These are phyloP conservation scores for Alternaria panax DNA, from an alignment of 2,329 filamentous ascomycete genomes.

Conservation along the genomic window DNA sequence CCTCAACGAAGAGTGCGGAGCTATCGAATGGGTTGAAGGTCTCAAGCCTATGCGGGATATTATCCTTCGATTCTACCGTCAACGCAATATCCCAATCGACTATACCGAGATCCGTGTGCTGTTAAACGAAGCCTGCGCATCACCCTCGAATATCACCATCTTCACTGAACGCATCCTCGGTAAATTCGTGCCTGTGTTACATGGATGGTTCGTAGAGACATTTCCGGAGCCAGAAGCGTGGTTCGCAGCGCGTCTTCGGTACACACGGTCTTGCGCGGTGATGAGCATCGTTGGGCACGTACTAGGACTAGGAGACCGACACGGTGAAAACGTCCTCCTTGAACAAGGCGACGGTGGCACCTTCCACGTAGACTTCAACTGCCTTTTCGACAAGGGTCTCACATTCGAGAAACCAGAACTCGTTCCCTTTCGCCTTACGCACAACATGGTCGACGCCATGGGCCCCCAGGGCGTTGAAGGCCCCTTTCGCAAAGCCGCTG, in stretches of 20 bases:
- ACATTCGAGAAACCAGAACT: slow-evolving; percentile 94
- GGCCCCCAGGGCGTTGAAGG: slow-evolving; percentile 91
- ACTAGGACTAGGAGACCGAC: slow-evolving; percentile 88
- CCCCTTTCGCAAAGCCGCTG: slow-evolving; percentile 88
- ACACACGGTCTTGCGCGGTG: slow-evolving; percentile 92
- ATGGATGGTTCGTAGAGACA: slow-evolving; percentile 94
- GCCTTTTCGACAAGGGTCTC: slow-evolving; percentile 95
- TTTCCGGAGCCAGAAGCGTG: slow-evolving; percentile 92
- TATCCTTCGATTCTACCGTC: slow-evolving; percentile 77
- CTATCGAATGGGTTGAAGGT: slow-evolving; percentile 98
- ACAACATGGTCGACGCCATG: slow-evolving; percentile 99
- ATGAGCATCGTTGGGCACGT: slow-evolving; percentile 99
- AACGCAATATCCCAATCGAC: slow-evolving; percentile 72
- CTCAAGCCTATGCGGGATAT: slow-evolving; percentile 94
- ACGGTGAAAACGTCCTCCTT: slow-evolving; percentile 95
- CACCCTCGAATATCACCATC: slow-evolving; percentile 68
- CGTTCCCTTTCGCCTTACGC: slow-evolving; percentile 94
- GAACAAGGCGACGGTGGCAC: slow-evolving; percentile 93
- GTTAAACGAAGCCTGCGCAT: slow-evolving; percentile 71
- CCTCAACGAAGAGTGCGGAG: slow-evolving; percentile 94
- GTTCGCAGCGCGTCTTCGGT: slow-evolving; percentile 87
- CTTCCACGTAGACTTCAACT: slow-evolving; percentile 99
- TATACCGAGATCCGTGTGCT: slow-evolving; percentile 68
- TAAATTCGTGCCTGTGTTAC: slow-evolving; percentile 84
- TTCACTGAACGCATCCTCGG: slow-evolving; percentile 73